Base-by-base conservation (phyloP, 2,329 filamentous ascomycete genomes). In the Claviceps fusiformis region DNA sequence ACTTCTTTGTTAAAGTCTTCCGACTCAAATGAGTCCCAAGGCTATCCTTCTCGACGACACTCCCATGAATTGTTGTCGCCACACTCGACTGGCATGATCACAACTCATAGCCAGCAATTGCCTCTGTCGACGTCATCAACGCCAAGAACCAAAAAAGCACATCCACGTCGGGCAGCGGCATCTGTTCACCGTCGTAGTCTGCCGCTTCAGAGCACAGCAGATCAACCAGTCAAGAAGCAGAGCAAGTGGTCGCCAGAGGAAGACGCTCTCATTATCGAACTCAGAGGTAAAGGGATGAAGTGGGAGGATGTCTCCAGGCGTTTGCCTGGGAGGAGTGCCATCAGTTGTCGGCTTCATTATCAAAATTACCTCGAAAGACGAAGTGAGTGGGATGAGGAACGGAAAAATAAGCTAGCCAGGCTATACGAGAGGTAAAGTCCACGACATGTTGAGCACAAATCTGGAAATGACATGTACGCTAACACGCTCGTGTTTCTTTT, bases 241-340 rank as follows among this genome's bases (percentile, higher is more conserved):
- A 95, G 89, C 67, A 97, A 97, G 71, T 97, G 93, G 93, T 95
- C 89, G 5, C 78, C 86, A 0, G 89, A 96, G 59, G 92, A 97
- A 69, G 90, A 97, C 70, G 82, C 87, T n/a, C 75, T 93, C 51
- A 95, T 95, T 63, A 95, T 96, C 63, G 88, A 95, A 68, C 80
- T 97, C 59, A 83, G 92, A 56, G 89, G 89, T 43, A 85, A 85
- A 62, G 88, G 89, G 9, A 95, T 96, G 89, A 97, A 97, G 68
- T 97, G 92, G 93, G 92, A 97, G 67, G 92, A 97, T 70, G 96
- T 97, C 64, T 95, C 89, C 59, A 95, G 92, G 73, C 82, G 86
- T 54, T 75, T 97, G 52, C 91, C 90, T 3, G 92, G 92, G 59
- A 82, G 93, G 62, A 96, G 90, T 70, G 86, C 90, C 56, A 96